Evolutionary conservation across 352 stramenopile genomes (phyloP), one percentile per base, ranked within the genome.

Genomic region (Peronospora destructor): DNA sequence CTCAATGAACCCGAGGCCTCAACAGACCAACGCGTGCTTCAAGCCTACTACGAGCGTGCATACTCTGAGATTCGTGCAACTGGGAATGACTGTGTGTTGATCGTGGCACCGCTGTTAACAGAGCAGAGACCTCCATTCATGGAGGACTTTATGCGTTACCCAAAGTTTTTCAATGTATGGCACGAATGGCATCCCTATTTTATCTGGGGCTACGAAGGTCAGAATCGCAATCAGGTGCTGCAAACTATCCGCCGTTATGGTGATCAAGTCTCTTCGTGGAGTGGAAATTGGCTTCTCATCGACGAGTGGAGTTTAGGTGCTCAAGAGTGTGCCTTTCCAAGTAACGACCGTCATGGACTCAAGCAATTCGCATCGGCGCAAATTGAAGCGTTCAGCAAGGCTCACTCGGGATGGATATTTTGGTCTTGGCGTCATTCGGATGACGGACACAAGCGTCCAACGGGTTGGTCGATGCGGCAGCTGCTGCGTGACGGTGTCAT

Each of bases 111-210:
- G 0, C 35, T 86, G 35, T 49, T 91, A 45, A 83, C 60, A 25
- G 64, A 84, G 37, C 77, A 90, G 26, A 48, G 48, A 7, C 70
- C 76, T 0, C 66, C 70, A 9, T 55, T 56, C n/a, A 80, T 89
- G 67, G 68, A 70, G 19, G 73, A 73, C 26, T 71, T 91, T 28
- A 73, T 91, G 66, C 45, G 59, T 16, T 72, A 64, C n/a, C 68
- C 73, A 0, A 58, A 56, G 28, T 84, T 71, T 43, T 69, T 39
- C n/a, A 93, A 93, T 29, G 78, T 93, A 17, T 93, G 83, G 83
- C 68, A 87, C 56, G 83, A 93, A 45, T 93, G 80, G 80, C 83
- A 93, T 44, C 76, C 62, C 37, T 93, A 93, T 64, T 91, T 91
- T 41, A 63, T 94, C 25, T 94, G 80, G 83, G 83, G 83, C 47